phyloP scores from a whole-genome alignment of 768 basidiomycete genomes.

The Amanita exitialis region DNA sequence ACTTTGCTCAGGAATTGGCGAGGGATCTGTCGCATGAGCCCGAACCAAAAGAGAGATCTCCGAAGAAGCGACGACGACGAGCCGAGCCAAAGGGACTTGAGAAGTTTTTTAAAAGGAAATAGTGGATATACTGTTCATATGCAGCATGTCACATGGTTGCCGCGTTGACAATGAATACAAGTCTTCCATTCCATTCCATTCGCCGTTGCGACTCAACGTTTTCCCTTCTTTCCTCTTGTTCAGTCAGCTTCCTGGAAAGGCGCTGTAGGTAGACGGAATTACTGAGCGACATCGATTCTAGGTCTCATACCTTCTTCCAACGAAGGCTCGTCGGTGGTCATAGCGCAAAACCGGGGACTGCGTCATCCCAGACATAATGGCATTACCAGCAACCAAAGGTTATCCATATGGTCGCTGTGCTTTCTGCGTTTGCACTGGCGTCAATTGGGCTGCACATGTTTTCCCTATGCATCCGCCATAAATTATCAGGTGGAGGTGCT shows the following conservation, averaged over 20 bases:
- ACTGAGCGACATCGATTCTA: not conserved
- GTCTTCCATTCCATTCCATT: not conserved
- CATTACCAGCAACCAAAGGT: conserved; percentile 22
- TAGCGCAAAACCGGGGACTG: not conserved
- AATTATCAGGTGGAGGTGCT: conserved; percentile 15
- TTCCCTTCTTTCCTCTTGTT: not conserved
- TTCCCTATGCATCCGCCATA: conserved; percentile 32
- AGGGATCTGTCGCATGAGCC: conserved; percentile 22
- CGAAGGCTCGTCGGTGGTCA: not conserved
- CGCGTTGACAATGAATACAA: not conserved
- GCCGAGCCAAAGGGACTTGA: conserved; percentile 27
- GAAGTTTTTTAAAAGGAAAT: conserved; percentile 27
- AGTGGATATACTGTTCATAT: conserved; percentile 1
- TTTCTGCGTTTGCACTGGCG: conserved; percentile 39
- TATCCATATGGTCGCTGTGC: too few relatives aligned
- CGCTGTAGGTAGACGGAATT: not conserved
- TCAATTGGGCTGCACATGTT: conserved; percentile 38
- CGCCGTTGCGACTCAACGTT: not conserved
- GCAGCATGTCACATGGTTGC: not conserved
- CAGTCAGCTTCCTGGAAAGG: not conserved
- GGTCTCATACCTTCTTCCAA: too few relatives aligned
- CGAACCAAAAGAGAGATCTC: conserved; percentile 3
- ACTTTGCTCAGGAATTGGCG: conserved; percentile 75
- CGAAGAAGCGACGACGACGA: conserved; percentile 19
- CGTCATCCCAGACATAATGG: not conserved